Evolutionary conservation across 2,329 filamentous ascomycete genomes (phyloP).

Genomic region (Didymella exigua): DNA sequence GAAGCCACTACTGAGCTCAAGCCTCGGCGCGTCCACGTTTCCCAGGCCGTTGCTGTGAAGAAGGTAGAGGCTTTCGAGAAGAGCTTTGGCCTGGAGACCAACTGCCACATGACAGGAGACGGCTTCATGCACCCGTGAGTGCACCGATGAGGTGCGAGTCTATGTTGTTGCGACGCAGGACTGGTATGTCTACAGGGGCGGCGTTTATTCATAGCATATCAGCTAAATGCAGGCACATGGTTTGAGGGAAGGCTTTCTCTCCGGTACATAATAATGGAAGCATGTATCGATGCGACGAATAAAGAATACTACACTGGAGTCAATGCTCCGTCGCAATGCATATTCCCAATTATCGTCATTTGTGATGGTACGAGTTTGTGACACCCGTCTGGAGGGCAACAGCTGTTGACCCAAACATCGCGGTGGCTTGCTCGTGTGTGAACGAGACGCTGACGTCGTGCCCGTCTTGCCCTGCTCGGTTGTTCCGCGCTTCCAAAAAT

Average conservation of each 20-base stretch:
- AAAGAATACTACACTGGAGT: slow-evolving; percentile 10
- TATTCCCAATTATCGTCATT: background rate
- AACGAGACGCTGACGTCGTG: slow-evolving; percentile 5
- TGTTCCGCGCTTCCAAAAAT: slow-evolving; percentile 13
- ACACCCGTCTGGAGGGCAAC: background rate
- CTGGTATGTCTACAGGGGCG: background rate
- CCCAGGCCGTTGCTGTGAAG: slow-evolving; percentile 25
- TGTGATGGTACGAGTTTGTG: background rate
- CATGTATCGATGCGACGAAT: slow-evolving; percentile 1
- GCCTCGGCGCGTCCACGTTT: slow-evolving; percentile 22
- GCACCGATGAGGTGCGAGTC: slow-evolving; percentile 32
- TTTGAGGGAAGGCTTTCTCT: slow-evolving; percentile 2
- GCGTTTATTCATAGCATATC: slow-evolving; percentile 10
- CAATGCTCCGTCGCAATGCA: background rate
- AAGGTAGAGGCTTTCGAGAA: slow-evolving; percentile 34
- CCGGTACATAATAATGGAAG: slow-evolving; percentile 7
- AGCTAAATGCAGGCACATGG: slow-evolving; percentile 7
- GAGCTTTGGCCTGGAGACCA: slow-evolving; percentile 39
- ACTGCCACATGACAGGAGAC: slow-evolving; percentile 33
- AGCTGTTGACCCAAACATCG: background rate
- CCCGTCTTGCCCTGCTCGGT: background rate
- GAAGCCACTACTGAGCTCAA: slow-evolving; percentile 35
- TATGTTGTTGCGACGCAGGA: slow-evolving; percentile 1
- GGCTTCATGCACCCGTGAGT: slow-evolving; percentile 47
- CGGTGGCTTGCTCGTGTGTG: slow-evolving; percentile 4